Base-by-base conservation (phyloP, 345 rosid genomes). In the Salix purpurea region DNA sequence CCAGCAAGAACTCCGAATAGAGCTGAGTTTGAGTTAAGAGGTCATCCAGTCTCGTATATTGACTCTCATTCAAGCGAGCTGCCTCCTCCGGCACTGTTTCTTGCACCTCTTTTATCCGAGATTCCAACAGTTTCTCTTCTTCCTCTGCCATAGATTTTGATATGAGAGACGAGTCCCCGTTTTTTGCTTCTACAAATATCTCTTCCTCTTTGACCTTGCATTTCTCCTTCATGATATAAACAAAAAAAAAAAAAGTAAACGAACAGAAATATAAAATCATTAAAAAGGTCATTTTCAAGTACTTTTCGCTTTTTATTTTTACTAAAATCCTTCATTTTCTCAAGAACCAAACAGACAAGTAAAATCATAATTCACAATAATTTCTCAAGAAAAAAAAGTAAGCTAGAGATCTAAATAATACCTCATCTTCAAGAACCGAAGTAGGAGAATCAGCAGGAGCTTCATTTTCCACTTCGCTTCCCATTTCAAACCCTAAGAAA, bases 391-490 rank as follows among this genome's bases (percentile, higher is more conserved):
- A 6, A 12, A 3, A 34, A 65, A 71, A 23, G 10, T 10, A 50
- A 2, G 26, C 58, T 19, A 61, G 23, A 46, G 15, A 66, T 12
- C 21, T 54, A 58, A 46, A 44, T 16, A 61, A 24, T 60, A 94
- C 98, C 89, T 94, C 96, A 16, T 91, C 97, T 69, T 79, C 90
- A 13, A 95, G 95, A 68, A 95, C 99, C 69, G 99, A 95, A 67
- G 92, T 92, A 64, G 97, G 97, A 15, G 98, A 94, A 66, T 88
- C 94, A 28, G 84, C 92, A 28, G 89, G 67, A 14, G 69, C 85
- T 19, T 79, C 91, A 34, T 70, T 84, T 83, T 87, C 86, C 80
- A 78, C 50, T 70, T 76, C 86, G 9, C 74, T 65, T 64, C 78
- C 79, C 84, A 83, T 85, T 78, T 70, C 67, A 60, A 82, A 77